These are phyloP conservation scores for Eimeria falciformis DNA, from an alignment of 169 alveolate species.

Conservation along the genomic window DNA sequence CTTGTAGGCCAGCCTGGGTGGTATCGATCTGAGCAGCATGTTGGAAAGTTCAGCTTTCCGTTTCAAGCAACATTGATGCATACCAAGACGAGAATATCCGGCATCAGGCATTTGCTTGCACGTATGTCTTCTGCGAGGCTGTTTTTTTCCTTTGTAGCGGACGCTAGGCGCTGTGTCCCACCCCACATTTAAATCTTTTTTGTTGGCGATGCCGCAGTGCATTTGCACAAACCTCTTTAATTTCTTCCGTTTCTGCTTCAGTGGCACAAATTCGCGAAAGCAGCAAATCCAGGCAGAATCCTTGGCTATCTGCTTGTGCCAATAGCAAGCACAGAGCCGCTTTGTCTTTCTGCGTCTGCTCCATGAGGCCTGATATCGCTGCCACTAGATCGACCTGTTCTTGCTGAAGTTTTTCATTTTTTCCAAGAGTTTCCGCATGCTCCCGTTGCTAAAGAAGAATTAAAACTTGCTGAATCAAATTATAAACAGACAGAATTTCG, in stretches of 20 bases:
- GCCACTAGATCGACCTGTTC: not conserved
- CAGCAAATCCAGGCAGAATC: slow-evolving; percentile 14
- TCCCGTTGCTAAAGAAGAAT: not conserved
- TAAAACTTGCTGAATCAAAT: not conserved
- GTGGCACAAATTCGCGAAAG: not conserved
- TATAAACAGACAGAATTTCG: not conserved
- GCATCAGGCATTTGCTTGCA: not conserved
- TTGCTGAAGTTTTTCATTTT: not conserved
- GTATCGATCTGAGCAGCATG: not conserved
- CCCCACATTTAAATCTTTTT: not conserved
- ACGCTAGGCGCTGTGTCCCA: not conserved
- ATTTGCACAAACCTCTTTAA: not conserved
- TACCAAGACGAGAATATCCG: not conserved
- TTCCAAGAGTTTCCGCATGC: not conserved
- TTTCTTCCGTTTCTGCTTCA: not conserved
- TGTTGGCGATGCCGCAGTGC: too few relatives aligned
- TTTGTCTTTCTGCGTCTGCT: not conserved
- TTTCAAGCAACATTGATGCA: not conserved
- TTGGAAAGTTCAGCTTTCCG: not conserved
- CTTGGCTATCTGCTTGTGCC: not conserved
- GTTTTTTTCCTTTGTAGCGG: not conserved
- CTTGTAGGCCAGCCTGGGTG: not conserved
- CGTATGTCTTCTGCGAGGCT: not conserved
- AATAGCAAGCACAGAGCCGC: not conserved
- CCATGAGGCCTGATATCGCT: not conserved